phyloP scores from a whole-genome alignment of 2,329 filamentous ascomycete genomes.

The Neonectria neomacrospora region DNA sequence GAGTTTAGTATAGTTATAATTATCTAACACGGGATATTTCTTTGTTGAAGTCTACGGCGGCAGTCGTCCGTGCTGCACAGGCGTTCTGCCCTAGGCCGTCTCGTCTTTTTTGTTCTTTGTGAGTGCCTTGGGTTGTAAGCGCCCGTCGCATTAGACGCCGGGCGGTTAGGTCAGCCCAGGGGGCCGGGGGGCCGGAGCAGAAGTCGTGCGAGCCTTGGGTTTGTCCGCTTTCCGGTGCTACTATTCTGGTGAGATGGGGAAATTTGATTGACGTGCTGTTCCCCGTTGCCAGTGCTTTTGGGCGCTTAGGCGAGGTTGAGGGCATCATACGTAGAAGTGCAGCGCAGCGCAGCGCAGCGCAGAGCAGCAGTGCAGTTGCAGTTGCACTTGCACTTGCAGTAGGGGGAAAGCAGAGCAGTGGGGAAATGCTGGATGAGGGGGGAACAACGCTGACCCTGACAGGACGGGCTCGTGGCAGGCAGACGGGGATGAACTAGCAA shows the following conservation, averaged over 20 bases:
- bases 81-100: slow-evolving; percentile 3
- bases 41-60: slow-evolving; percentile 28
- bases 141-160: slow-evolving; percentile 24
- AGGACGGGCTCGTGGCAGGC: slow-evolving; percentile 2
- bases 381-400: slow-evolving; percentile 5
- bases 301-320: slow-evolving; percentile 6
- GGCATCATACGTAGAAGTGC: slow-evolving; percentile 16
- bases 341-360: slow-evolving; percentile 14
- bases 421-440: background rate
- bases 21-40: slow-evolving; percentile 19
- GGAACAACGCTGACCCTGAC: slow-evolving; percentile 35
- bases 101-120: background rate
- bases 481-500: slow-evolving; percentile 2
- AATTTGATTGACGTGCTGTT: background rate
- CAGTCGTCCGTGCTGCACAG: background rate
- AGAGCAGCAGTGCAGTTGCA: slow-evolving; percentile 8
- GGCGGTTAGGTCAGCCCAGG: slow-evolving; percentile 19
- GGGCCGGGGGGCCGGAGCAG: slow-evolving; percentile 16
- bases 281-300: background rate
- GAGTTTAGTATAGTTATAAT: slow-evolving; percentile 7
- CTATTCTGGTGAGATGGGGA: slow-evolving; percentile 18
- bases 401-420: slow-evolving; percentile 12
- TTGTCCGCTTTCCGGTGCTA: slow-evolving; percentile 9
- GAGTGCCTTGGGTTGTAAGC: slow-evolving; percentile 12
- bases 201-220: background rate